These are phyloP conservation scores for Mucor piriformis DNA, from an alignment of 371 early-diverging fungal genomes.

Conservation along the genomic window DNA sequence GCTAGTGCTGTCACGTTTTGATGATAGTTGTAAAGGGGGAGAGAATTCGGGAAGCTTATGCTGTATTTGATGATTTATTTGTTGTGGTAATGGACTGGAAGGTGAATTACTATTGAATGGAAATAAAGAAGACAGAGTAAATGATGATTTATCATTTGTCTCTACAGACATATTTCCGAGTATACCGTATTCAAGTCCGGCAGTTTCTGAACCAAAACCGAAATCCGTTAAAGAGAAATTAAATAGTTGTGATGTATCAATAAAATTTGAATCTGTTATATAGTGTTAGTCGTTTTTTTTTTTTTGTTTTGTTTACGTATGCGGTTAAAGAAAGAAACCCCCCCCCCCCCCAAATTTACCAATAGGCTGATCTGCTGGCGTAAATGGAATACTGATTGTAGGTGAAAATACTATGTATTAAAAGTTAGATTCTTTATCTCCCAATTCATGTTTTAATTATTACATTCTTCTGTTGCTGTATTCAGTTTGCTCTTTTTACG, in stretches of 20 bases:
- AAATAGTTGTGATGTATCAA: slow-evolving; percentile 27
- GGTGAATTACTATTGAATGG: slow-evolving; percentile 10
- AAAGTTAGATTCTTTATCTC: slow-evolving; percentile 3
- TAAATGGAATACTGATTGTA: slow-evolving; percentile 16
- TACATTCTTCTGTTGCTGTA: slow-evolving; percentile 24
- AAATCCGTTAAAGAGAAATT: slow-evolving; percentile 42
- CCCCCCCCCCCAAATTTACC: too few relatives aligned
- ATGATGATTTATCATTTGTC: neutral
- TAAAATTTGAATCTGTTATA: slow-evolving; percentile 14
- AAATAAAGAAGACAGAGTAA: slow-evolving; percentile 7
- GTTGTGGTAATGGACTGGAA: slow-evolving; percentile 9
- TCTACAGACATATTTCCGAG: slow-evolving; percentile 41
- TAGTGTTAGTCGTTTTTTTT: neutral
- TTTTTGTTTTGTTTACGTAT: slow-evolving; percentile 1
- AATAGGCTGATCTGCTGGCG: slow-evolving; percentile 20
- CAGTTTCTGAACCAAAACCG: slow-evolving; percentile 49
- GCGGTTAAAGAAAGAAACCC: slow-evolving; percentile 8
- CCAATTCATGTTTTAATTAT: too few relatives aligned
- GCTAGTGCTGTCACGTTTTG: slow-evolving; percentile 22
- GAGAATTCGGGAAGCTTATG: neutral
- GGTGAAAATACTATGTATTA: slow-evolving; percentile 8
- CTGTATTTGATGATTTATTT: neutral
- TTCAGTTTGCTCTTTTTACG: slow-evolving; percentile 75
- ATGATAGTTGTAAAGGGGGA: neutral
- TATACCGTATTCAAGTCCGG: slow-evolving; percentile 49